These are phyloP conservation scores for Staphylotrichum tortipilum DNA, from an alignment of 495 filamentous ascomycete species.

Conservation along the genomic window DNA sequence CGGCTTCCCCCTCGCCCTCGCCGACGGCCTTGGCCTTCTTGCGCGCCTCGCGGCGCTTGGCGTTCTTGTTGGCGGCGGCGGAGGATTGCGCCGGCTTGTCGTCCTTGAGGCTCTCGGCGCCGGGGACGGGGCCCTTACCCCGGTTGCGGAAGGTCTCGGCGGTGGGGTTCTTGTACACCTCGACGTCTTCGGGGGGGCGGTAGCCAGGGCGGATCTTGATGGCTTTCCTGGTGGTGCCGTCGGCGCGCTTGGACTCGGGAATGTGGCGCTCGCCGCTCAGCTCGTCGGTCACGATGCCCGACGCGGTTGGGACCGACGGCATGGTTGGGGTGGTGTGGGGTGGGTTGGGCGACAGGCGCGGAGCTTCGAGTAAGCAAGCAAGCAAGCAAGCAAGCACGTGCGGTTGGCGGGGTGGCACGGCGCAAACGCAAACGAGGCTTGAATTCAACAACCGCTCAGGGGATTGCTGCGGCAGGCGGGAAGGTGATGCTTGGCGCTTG, in stretches of 20 bases:
- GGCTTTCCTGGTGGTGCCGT: constrained; percentile 82
- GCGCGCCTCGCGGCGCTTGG: constrained; percentile 82
- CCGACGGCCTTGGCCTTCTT: constrained; percentile 68
- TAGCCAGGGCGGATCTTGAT: constrained; percentile 92
- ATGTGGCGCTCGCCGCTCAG: constrained; percentile 75
- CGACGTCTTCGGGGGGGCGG: constrained; percentile 88
- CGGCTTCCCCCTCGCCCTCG: constrained; percentile 33
- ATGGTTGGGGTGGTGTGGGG: constrained; percentile 21
- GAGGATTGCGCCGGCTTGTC: constrained; percentile 39
- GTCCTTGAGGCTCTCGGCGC: constrained; percentile 59
- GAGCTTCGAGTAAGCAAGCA: no score
- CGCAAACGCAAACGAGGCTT: no score
- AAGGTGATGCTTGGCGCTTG: no score
- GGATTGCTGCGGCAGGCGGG: no score
- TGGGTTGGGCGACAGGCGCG: not conserved
- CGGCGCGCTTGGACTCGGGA: constrained; percentile 74
- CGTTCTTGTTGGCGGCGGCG: constrained; percentile 71
- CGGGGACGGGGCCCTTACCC: constrained; percentile 65
- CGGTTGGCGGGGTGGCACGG: no score
- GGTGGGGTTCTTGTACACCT: constrained; percentile 88
- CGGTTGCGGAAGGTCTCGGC: constrained; percentile 81
- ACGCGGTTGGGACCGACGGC: constrained; percentile 43
- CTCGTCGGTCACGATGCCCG: constrained; percentile 69
- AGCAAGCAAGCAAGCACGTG: no score
- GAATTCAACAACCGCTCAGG: no score